These are phyloP conservation scores for Kluyveromyces nonfermentans DNA, from an alignment of 805 yeast species.

Conservation along the genomic window DNA sequence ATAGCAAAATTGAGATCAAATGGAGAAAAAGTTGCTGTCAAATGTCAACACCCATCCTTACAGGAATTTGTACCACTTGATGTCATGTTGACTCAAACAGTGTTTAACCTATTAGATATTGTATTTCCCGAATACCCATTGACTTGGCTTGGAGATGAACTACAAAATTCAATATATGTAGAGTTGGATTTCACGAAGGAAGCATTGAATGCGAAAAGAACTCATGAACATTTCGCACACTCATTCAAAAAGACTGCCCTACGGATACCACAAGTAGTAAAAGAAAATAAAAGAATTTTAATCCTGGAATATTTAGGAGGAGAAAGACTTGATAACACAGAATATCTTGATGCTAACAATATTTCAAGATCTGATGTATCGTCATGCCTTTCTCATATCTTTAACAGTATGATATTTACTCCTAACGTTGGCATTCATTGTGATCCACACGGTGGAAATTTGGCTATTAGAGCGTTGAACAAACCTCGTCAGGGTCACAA, in stretches of 20 bases:
- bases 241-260: conserved; percentile 60
- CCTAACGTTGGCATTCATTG: conserved; percentile 90
- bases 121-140: conserved; percentile 91
- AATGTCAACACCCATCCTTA: conserved; percentile 86
- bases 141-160: conserved; percentile 92
- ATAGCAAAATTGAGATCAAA: conserved; percentile 47
- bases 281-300: conserved; percentile 60
- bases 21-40: conserved; percentile 80
- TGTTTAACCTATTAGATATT: conserved; percentile 61
- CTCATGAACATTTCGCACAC: conserved; percentile 53
- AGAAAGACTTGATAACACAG: conserved; percentile 67
- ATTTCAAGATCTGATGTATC: conserved; percentile 76
- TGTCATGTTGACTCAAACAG: conserved; percentile 64
- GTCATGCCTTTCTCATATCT: conserved; percentile 77
- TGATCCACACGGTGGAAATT: conserved; percentile 97
- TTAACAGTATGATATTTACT: conserved; percentile 91
- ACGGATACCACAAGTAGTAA: conserved; percentile 61
- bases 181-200: conserved; percentile 86
- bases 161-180: conserved; percentile 76
- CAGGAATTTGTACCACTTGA: conserved; percentile 87
- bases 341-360: conserved; percentile 49
- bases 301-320: conserved; percentile 87
- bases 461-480: conserved; percentile 58
- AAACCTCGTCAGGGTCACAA: conserved; percentile 39
- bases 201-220: conserved; percentile 68